A percentile compares a stretch with the other conserved stretches of the same genome.
These are phyloP conservation scores for Castanea mollissima DNA, from an alignment of 306 rosid genomes.

Conservation along the genomic window DNA sequence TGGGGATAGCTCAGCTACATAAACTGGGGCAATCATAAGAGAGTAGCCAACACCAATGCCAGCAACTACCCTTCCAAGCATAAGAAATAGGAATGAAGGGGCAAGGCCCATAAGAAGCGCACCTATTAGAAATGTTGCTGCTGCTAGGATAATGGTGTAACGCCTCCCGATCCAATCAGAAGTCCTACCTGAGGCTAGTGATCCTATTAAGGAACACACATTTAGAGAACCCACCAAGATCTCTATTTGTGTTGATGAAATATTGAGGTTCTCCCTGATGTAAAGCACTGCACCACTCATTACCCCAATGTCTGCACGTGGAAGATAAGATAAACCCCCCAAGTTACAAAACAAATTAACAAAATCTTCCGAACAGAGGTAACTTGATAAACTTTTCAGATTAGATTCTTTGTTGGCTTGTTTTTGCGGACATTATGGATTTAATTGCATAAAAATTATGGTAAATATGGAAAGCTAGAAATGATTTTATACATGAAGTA, in stretches of 20 bases:
- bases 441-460: not conserved
- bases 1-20: constrained; percentile 75
- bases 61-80: constrained; percentile 58
- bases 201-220: constrained; percentile 65
- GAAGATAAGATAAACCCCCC: not conserved
- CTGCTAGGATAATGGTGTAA: constrained; percentile 60
- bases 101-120: constrained; percentile 71
- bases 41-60: constrained; percentile 78
- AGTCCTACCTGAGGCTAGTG: constrained; percentile 71
- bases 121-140: constrained; percentile 57
- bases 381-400: not conserved
- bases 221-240: constrained; percentile 68
- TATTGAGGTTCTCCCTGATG: constrained; percentile 53
- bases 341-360: not conserved
- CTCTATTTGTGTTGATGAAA: constrained; percentile 63
- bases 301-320: constrained; percentile 59
- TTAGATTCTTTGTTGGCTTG: not conserved
- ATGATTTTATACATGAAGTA: not conserved
- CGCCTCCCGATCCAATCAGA: constrained; percentile 78
- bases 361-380: not conserved
- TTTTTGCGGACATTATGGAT: not conserved
- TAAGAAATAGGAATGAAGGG: constrained; percentile 48
- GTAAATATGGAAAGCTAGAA: constrained; percentile 20
- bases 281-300: constrained; percentile 89
- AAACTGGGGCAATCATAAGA: constrained; percentile 74